Evolutionary conservation across 129 eudicot species (phyloP), one percentile per base, ranked within the genome.

Genomic region (Arctium minus): DNA sequence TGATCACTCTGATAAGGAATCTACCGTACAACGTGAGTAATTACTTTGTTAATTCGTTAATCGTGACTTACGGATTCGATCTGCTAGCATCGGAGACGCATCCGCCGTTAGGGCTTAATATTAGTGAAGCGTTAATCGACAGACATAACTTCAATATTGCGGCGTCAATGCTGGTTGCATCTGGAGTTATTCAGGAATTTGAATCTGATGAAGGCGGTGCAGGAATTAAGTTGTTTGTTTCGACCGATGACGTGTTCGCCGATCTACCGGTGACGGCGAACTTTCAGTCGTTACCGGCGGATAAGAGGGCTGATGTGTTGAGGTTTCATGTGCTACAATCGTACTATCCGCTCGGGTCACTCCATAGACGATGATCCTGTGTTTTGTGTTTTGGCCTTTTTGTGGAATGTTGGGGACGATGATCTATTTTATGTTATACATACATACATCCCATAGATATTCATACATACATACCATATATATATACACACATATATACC

Each of bases 101-200:
- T 6, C 98, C 98, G 6, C 92, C 93, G 0, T 77, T 89, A 62
- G 97, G 90, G 71, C 81, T 94, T 60, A 94, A 94, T 83, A 92
- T 92, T 36, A 90, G 91, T 17, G 79, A 85, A 68, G 91, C 94
- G 0, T 75, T 94, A 12, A 84, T 89, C 70, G 91, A 94, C 76
- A 97, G 93, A n/a, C 98, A 94, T 77, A 83, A 89, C 35, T 94
- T 94, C 89, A 90, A 94, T 15, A 95, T 94, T 3, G 95, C 92
- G 10, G 92, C 94, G 0, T 83, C 98, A 2, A 94, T 94, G 90
- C 81, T 94, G 0, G 62, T 84, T 3, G 98, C 98, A 3, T 94
- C 97, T 0, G 98, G 98, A 1, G 95, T 94, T 2, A 87, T 92
- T 2, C 82, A 85, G 30, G 98, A 94, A 39, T 92, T 94, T 36